Evolutionary conservation across 139 green algal genomes (phyloP).

Genomic region (Coelastrella sp.): DNA sequence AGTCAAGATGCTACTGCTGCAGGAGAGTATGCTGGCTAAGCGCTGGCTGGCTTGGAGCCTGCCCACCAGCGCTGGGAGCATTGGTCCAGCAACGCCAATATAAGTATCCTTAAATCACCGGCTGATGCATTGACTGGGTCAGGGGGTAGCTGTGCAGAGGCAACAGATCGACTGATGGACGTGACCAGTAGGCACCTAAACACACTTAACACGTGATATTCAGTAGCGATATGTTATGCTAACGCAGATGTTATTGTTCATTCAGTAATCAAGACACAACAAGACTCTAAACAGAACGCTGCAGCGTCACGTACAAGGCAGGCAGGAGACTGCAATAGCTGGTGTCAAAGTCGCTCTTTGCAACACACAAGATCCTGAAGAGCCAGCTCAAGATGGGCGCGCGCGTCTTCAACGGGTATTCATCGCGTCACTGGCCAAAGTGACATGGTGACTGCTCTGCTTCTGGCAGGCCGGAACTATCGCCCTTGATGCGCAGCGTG

Average conservation of each 20-base stretch:
- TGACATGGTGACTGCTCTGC: not conserved
- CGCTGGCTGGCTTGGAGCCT: conserved; percentile 8
- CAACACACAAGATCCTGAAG: no score
- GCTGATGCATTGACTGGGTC: no score
- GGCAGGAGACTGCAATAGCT: no score
- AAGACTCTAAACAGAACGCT: not conserved
- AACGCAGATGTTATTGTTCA: not conserved
- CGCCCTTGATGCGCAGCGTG: not conserved
- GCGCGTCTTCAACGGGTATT: no score
- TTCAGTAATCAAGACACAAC: not conserved
- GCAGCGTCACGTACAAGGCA: no score
- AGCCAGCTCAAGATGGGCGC: no score
- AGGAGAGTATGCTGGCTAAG: not conserved
- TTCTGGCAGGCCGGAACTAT: not conserved
- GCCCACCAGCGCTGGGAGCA: not conserved
- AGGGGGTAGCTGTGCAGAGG: not conserved
- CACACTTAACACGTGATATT: no score
- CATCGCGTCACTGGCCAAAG: not conserved
- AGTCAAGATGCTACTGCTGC: not conserved
- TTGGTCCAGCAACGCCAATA: not conserved
- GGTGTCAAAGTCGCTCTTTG: no score
- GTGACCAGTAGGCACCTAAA: no score
- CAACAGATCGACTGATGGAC: not conserved
- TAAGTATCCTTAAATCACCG: no score
- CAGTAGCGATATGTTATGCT: no score